phyloP scores from a whole-genome alignment of 805 yeast species.

The Lipomyces mesembrius region DNA sequence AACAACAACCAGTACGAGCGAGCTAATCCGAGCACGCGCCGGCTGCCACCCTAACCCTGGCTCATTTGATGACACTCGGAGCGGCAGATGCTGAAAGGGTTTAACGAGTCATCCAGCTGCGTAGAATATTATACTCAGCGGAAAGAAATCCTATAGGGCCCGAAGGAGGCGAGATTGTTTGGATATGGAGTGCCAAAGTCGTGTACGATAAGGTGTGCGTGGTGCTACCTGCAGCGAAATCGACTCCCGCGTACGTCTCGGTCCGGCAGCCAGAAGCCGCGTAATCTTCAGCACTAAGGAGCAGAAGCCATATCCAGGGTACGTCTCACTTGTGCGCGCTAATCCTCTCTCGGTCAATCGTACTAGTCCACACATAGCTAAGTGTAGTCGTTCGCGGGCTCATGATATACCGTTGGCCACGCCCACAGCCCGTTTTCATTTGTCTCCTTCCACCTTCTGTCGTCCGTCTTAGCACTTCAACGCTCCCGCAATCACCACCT shows the following conservation, averaged over 20 bases:
- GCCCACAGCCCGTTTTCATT: slow-evolving; percentile 24
- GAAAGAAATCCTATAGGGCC: background rate
- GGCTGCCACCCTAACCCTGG: too few species aligned
- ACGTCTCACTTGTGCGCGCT: slow-evolving; percentile 20
- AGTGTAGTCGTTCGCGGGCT: slow-evolving; percentile 15
- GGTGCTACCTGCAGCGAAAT: background rate
- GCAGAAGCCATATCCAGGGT: slow-evolving; percentile 22
- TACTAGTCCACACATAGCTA: slow-evolving; percentile 23
- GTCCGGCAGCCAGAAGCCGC: slow-evolving; percentile 4
- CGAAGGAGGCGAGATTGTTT: background rate
- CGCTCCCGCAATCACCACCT: slow-evolving; percentile 16
- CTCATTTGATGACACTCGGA: too few species aligned
- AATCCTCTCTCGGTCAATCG: slow-evolving; percentile 2
- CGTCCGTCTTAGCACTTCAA: slow-evolving; percentile 5
- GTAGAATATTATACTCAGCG: background rate
- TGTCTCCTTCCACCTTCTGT: slow-evolving; percentile 13
- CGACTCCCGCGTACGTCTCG: slow-evolving; percentile 3
- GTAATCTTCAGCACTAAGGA: slow-evolving; percentile 26
- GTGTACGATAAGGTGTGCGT: background rate
- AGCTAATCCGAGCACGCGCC: too few species aligned
- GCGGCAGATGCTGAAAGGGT: too few species aligned
- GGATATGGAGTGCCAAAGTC: background rate
- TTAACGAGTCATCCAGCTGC: too few species aligned
- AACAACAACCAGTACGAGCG: too few species aligned
- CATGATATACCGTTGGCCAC: slow-evolving; percentile 23